Percentiles rank a stretch among this genome's conserved stretches.
Conservation (phyloP, 345 rosid genomes). For the Microthlaspi erraticum region DNA sequence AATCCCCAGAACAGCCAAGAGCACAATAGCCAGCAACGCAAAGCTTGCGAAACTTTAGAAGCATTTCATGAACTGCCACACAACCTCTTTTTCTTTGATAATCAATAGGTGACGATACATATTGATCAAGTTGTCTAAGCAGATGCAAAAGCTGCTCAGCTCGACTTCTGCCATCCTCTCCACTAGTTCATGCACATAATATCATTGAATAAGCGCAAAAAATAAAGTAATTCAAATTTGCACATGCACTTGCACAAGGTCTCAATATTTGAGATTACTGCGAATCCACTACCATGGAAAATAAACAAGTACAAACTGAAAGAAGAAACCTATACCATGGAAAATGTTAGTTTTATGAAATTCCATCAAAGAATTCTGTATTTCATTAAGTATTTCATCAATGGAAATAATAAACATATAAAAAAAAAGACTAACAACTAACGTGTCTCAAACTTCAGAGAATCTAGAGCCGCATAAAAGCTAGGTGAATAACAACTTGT, state of each 20-base stretch:
- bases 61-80: constrained; percentile 85
- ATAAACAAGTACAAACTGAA: constrained; percentile 3
- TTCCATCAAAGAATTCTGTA: constrained; percentile 10
- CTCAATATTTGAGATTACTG: background rate
- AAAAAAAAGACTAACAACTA: constrained; percentile 4
- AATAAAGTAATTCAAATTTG: constrained; percentile 7
- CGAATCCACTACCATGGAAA: constrained; percentile 22
- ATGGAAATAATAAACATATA: background rate
- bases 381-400: constrained; percentile 25
- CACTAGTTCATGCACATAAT: constrained; percentile 59
- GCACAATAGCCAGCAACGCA: constrained; percentile 89
- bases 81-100: constrained; percentile 95
- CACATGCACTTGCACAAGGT: constrained; percentile 1
- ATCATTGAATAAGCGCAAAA: constrained; percentile 8
- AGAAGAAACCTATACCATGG: constrained; percentile 25
- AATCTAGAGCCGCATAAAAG: constrained; percentile 22
- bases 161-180: constrained; percentile 99
- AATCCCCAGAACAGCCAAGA: constrained; percentile 87
- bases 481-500: constrained; percentile 14
- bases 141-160: constrained; percentile 96
- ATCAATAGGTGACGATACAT: constrained; percentile 76
- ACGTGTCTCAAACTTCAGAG: constrained; percentile 25
- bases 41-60: constrained; percentile 83
- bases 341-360: background rate
- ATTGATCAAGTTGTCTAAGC: constrained; percentile 86